phyloP scores from a whole-genome alignment of 345 rosid genomes.

The Theobroma cacao region DNA sequence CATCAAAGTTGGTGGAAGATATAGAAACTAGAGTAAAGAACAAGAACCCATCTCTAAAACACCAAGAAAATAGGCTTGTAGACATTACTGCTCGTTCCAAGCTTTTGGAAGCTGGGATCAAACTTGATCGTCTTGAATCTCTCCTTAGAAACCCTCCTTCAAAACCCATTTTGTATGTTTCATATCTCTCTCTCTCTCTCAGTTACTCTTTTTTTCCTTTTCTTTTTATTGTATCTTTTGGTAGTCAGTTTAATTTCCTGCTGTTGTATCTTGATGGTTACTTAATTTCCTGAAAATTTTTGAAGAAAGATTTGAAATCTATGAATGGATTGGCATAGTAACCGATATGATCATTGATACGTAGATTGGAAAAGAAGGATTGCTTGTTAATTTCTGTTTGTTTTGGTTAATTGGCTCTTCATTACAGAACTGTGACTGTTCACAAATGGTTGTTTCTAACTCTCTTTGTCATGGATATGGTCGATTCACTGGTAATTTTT shows the following conservation, averaged over 20 bases:
- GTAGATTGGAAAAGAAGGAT: not conserved
- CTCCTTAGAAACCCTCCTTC: slow-evolving; percentile 57
- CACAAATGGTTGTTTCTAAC: not conserved
- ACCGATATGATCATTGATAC: not conserved
- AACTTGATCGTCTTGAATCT: slow-evolving; percentile 58
- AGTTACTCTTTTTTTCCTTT: not conserved
- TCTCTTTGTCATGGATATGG: no score
- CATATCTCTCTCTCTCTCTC: not conserved
- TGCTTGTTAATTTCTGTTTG: not conserved
- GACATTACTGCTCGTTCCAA: slow-evolving; percentile 37
- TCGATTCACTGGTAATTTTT: no score
- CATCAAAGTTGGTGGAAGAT: slow-evolving; percentile 37
- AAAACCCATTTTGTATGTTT: slow-evolving; percentile 44
- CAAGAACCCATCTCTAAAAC: slow-evolving; percentile 7
- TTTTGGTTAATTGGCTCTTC: not conserved
- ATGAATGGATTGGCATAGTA: not conserved
- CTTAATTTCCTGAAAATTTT: not conserved
- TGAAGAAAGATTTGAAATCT: not conserved
- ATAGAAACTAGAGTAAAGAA: slow-evolving; percentile 30
- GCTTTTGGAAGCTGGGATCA: slow-evolving; percentile 45
- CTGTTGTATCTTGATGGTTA: not conserved
- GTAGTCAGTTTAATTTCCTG: not conserved
- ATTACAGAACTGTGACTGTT: not conserved
- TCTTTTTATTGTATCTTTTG: not conserved
- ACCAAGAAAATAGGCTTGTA: not conserved